Evolutionary conservation across 306 rosid genomes (phyloP).

Genomic region (Gynostemma pentaphyllum): DNA sequence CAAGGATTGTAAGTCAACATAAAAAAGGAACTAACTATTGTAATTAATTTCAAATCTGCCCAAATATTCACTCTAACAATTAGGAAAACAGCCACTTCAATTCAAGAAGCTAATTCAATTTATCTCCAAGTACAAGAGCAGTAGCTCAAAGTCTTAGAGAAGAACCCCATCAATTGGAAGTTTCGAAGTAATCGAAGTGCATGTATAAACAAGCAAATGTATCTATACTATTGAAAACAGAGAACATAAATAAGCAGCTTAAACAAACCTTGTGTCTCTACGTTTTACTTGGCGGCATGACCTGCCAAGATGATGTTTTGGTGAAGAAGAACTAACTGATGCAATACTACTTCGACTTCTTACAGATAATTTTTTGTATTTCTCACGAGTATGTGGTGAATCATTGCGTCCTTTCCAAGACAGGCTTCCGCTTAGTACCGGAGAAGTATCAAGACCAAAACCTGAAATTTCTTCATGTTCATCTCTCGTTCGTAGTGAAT

Average conservation of each 20-base stretch:
- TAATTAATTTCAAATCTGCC: background rate
- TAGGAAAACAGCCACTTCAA: background rate
- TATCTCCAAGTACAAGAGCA: background rate
- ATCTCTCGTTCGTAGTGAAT: slow-evolving; percentile 30
- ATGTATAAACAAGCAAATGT: no score
- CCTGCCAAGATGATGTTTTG: slow-evolving; percentile 59
- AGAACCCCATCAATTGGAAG: background rate
- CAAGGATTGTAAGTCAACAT: background rate
- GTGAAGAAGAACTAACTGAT: slow-evolving; percentile 44
- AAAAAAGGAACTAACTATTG: background rate
- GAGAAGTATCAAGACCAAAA: slow-evolving; percentile 54
- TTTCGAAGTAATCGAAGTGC: no score
- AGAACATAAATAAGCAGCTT: background rate
- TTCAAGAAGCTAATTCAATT: background rate
- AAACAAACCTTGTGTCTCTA: slow-evolving; percentile 45
- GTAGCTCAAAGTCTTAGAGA: background rate
- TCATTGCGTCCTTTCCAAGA: slow-evolving; percentile 82
- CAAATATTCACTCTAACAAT: background rate
- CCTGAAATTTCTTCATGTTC: slow-evolving; percentile 44
- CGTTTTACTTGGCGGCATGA: slow-evolving; percentile 78
- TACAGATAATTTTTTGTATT: slow-evolving; percentile 29
- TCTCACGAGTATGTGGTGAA: slow-evolving; percentile 44
- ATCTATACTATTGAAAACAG: background rate
- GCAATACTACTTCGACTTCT: slow-evolving; percentile 44
- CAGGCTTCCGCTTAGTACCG: slow-evolving; percentile 46